Evolutionary conservation across 305 asterid genomes (phyloP).

Genomic region (Rubia balearica): DNA sequence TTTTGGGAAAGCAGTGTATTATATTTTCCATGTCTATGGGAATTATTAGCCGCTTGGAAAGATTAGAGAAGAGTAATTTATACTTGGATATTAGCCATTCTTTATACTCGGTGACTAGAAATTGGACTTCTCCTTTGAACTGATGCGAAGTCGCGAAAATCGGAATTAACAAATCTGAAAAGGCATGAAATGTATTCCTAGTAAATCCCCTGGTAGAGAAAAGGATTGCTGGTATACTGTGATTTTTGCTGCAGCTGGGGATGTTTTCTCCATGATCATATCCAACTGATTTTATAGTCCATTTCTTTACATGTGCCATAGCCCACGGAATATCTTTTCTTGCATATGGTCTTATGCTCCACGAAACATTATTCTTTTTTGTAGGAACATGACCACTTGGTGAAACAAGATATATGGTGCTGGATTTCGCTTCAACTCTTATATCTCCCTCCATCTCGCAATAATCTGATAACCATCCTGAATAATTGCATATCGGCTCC

Average conservation of each 20-base stretch:
- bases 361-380: constrained; percentile 22
- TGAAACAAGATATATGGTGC: constrained; percentile 33
- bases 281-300: constrained; percentile 38
- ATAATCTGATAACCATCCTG: neutral
- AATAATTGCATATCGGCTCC: neutral
- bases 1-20: constrained; percentile 37
- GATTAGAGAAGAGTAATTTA: constrained; percentile 23
- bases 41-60: constrained; percentile 34
- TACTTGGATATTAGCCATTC: constrained; percentile 49
- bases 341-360: constrained; percentile 56
- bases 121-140: constrained; percentile 39
- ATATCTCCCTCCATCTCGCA: neutral
- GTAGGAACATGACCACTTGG: neutral
- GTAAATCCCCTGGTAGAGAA: constrained; percentile 60
- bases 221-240: constrained; percentile 42
- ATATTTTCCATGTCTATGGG: constrained; percentile 38
- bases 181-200: constrained; percentile 68
- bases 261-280: constrained; percentile 6
- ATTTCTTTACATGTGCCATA: constrained; percentile 36
- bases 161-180: constrained; percentile 52
- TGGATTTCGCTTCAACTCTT: constrained; percentile 15
- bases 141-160: constrained; percentile 36
- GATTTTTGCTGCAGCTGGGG: constrained; percentile 37
- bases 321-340: constrained; percentile 40
- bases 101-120: constrained; percentile 45